phyloP scores from a whole-genome alignment of 768 basidiomycete species.

The Pulveroboletus sp. region DNA sequence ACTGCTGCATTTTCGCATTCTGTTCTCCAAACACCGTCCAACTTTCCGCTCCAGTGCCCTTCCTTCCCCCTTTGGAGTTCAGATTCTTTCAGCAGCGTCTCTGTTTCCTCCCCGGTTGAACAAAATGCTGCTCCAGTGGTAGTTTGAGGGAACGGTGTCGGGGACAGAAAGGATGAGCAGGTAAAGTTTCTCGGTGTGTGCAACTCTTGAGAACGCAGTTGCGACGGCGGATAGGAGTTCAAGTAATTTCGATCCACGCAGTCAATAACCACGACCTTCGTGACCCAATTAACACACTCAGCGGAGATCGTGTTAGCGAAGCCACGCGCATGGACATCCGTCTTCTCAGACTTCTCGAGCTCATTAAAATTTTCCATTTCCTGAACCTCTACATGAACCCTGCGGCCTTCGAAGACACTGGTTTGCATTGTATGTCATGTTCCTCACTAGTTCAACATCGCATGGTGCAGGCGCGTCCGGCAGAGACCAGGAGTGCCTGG shows the following conservation, averaged over 20 bases:
- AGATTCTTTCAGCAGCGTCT: slow-evolving; percentile 55
- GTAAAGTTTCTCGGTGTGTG: slow-evolving; percentile 31
- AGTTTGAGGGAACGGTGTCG: slow-evolving; percentile 57
- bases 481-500: slow-evolving; percentile 81
- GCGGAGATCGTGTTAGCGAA: slow-evolving; percentile 56
- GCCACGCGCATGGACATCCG: slow-evolving; percentile 45
- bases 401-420: slow-evolving; percentile 63
- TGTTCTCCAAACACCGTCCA: slow-evolving; percentile 40
- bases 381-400: slow-evolving; percentile 69
- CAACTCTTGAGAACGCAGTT: slow-evolving; percentile 38
- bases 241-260: slow-evolving; percentile 71
- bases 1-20: slow-evolving; percentile 19
- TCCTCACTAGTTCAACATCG: slow-evolving; percentile 73
- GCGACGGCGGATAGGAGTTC: slow-evolving; percentile 58
- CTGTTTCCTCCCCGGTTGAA: slow-evolving; percentile 52
- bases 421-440: slow-evolving; percentile 66
- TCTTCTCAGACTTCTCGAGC: slow-evolving; percentile 30
- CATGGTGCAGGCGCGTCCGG: slow-evolving; percentile 62
- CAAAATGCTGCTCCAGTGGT: slow-evolving; percentile 48
- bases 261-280: slow-evolving; percentile 79
- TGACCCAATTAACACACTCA: slow-evolving; percentile 74
- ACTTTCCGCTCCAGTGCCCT: slow-evolving; percentile 78
- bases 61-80: slow-evolving; percentile 73
- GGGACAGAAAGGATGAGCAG: slow-evolving; percentile 58
- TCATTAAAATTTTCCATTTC: slow-evolving; percentile 48